Conservation (phyloP, 768 basidiomycete genomes). For the Rhodotorula kratochvilovae region DNA sequence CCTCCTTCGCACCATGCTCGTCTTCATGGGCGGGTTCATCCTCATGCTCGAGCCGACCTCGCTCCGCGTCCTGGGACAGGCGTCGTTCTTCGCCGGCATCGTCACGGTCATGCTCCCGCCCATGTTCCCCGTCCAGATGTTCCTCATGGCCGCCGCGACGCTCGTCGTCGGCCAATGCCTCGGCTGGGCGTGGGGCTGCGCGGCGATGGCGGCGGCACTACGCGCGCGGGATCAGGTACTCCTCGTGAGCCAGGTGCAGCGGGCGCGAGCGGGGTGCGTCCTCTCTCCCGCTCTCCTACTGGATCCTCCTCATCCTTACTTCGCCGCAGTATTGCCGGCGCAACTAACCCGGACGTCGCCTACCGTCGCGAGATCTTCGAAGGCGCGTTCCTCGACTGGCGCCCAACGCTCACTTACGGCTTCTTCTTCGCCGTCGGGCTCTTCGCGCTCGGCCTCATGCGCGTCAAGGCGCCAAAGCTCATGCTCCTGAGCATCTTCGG, state of each 20-base stretch:
- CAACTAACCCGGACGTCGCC: slow-evolving; percentile 44
- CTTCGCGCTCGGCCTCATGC: slow-evolving; percentile 53
- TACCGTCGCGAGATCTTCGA: slow-evolving; percentile 49
- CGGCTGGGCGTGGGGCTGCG: slow-evolving; percentile 59
- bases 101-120: slow-evolving; percentile 33
- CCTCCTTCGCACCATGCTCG: slow-evolving; percentile 10
- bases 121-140: slow-evolving; percentile 18
- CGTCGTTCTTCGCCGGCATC: slow-evolving; percentile 24
- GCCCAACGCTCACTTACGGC: slow-evolving; percentile 54
- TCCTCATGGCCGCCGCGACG: slow-evolving; percentile 14
- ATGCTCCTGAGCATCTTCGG: slow-evolving; percentile 48
- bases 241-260: slow-evolving; percentile 36
- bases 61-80: not conserved
- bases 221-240: slow-evolving; percentile 46
- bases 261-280: slow-evolving; percentile 40
- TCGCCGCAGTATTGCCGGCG: slow-evolving; percentile 31
- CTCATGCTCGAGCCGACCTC: not conserved
- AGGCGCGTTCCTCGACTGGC: slow-evolving; percentile 55
- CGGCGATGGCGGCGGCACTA: slow-evolving; percentile 56
- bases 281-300: not conserved
- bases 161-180: slow-evolving; percentile 39
- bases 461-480: slow-evolving; percentile 55
- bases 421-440: slow-evolving; percentile 54
- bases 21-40: slow-evolving; percentile 16
- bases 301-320: not conserved